Base-by-base conservation (phyloP, 768 basidiomycete species). In the Tricholoma hemisulphureum region DNA sequence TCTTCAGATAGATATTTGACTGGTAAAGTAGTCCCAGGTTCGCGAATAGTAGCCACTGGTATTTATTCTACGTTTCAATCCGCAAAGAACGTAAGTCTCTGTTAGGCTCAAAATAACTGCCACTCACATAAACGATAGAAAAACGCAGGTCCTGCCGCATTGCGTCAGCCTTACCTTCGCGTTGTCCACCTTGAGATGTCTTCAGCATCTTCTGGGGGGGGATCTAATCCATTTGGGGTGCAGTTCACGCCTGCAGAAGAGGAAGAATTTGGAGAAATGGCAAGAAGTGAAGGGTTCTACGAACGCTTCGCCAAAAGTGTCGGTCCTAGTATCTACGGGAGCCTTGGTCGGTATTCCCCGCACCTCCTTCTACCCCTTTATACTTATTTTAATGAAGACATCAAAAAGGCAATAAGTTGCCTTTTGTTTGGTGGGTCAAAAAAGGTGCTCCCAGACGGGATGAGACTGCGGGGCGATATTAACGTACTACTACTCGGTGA, bases 391-490 rank as follows among this genome's bases (percentile, higher is more conserved):
- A 70, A 23, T 20, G 29, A 52, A 96, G 97, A 99, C 70, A 98
- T 98, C 66, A 99, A 98, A 76, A 99, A 98, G 63, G 93, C 97
- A 4, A 94, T 99, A 50, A 84, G 91, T 0, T 98, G 96, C 71
- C 77, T 99, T n/a, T 77, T 99, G 6, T 94, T 98, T 64, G 97
- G 97, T 26, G 97, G 97, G 6, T 95, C 95, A 18, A 98, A 95
- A 77, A 99, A 99, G 73, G 80, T 97, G 51, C 75, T 99, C 5
- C 97, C 97, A 7, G 97, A 99, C 69, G 95, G 97, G 8, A 95
- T 98, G 93, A 83, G 97, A 29, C 74, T 99, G 39, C 83, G 97
- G 69, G 97, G 97, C 10, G 97, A 99, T 69, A 98, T 99, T 70
- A 99, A 99, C 69, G 97, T 99, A 18, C 76, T 99, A 9, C 74